Evolutionary conservation across 306 rosid genomes (phyloP).

Genomic region (Sicyos edulis): DNA sequence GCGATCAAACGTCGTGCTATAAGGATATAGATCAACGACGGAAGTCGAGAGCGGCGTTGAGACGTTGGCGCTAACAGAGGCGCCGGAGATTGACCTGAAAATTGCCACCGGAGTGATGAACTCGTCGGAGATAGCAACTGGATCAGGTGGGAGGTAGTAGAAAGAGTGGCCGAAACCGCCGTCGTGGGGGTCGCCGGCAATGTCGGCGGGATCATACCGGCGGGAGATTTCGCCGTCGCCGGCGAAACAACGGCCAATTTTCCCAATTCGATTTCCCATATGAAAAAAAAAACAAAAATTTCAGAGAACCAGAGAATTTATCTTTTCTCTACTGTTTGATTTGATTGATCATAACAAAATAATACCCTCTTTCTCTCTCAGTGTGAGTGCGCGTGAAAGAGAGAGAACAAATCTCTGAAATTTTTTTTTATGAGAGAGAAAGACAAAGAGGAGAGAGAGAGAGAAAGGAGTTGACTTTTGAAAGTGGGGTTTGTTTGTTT

Average conservation of each 20-base stretch:
- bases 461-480: too few relatives aligned
- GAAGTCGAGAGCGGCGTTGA: conserved; percentile 52
- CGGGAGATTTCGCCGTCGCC: conserved; percentile 48
- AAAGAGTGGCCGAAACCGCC: conserved; percentile 52
- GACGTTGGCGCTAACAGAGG: conserved; percentile 73
- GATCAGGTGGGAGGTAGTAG: conserved; percentile 50
- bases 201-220: conserved; percentile 27
- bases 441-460: conserved; percentile 6
- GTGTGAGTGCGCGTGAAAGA: too few relatives aligned
- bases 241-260: conserved; percentile 36
- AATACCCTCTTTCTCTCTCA: not conserved
- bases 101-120: conserved; percentile 28
- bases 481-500: conserved; percentile 9
- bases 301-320: too few relatives aligned
- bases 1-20: conserved; percentile 36
- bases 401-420: not conserved
- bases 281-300: not conserved
- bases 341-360: not conserved
- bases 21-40: conserved; percentile 33
- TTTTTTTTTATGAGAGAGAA: conserved; percentile 4
- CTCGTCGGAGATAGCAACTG: conserved; percentile 18
- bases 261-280: conserved; percentile 68
- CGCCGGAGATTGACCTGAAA: conserved; percentile 60
- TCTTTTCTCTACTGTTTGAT: too few relatives aligned
- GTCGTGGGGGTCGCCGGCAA: conserved; percentile 23